Evolutionary conservation across 768 basidiomycete genomes (phyloP), one percentile per base, ranked within the genome.

Genomic region (Tylopilus intermedius): DNA sequence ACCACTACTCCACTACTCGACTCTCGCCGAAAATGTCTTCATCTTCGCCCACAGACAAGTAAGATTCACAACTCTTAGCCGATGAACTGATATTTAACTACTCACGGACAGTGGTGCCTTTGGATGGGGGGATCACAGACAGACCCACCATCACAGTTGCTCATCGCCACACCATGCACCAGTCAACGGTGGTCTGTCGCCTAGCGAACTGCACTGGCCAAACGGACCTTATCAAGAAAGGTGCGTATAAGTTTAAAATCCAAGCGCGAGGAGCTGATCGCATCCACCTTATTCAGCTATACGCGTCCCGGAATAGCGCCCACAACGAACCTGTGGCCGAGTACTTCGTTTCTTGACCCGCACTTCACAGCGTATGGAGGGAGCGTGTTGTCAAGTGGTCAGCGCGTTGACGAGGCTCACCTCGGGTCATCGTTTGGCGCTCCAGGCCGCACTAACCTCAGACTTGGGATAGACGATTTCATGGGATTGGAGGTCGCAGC

Each of bases 161-260:
- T 22, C 46, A 11, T 37, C 35, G 27, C 53, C 24, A 45, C 55
- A 50, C 44, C 27, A 49, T 45, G 11, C 22, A 1, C 24, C 50
- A 14, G 13, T 29, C 26, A 8, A 33, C 5, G 40, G 6, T 35
- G 33, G 41, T 46, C n/a, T 41, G 1, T 49, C 49, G 18, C n/a
- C 5, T 24, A 39, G n/a, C 14, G 43, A 37, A 26, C 15, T 26
- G 24, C 3, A 48, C n/a, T 55, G 50, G 42, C 5, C 29, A 9
- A 7, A 15, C 13, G 39, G 29, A 8, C n/a, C 32, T 9, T 21
- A 3, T 18, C 53, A 18, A 37, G 55, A 55, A 45, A 58, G 56
- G 63, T 66, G 45, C 26, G 59, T 21, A n/a, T 29, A 41, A n/a
- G 10, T 44, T 33, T 33, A 11, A 51, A 22, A 26, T n/a, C 8